Conservation (phyloP, 768 basidiomycete genomes). For the Russula olivacea region DNA sequence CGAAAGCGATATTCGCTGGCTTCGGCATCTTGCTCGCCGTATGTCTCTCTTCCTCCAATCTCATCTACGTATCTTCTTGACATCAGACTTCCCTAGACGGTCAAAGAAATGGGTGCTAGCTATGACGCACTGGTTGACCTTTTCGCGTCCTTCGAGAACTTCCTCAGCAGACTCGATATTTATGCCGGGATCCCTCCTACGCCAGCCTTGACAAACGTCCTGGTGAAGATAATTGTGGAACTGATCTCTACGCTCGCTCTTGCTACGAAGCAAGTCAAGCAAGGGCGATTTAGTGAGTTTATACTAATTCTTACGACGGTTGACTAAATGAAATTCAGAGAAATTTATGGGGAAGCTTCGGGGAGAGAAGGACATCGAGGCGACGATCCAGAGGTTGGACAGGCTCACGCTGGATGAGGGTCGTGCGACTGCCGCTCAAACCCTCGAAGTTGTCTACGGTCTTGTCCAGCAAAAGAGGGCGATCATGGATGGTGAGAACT, state of each 20-base stretch:
- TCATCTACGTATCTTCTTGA: not conserved
- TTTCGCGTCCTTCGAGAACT: constrained; percentile 5
- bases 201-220: not conserved
- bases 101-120: not conserved
- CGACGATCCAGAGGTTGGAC: not conserved
- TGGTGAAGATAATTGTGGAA: not conserved
- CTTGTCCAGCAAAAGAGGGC: not conserved
- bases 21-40: not conserved
- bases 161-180: not conserved
- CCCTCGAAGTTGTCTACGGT: not conserved
- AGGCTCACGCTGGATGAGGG: constrained; percentile 5
- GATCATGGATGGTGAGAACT: not conserved
- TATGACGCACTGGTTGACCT: not conserved
- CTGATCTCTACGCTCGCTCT: not conserved
- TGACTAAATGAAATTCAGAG: not conserved
- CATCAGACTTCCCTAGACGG: not conserved
- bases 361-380: constrained; percentile 6
- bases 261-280: constrained; percentile 2
- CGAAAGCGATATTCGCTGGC: not conserved
- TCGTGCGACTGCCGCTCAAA: not conserved
- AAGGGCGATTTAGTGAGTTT: constrained; percentile 4
- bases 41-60: not conserved
- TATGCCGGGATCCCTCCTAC: not conserved
- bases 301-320: not conserved
- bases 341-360: constrained; percentile 4